A percentile compares a stretch with the other conserved stretches of the same genome.
Conservation (phyloP, 768 basidiomycete genomes). For the Cystofilobasidium capitatum region DNA sequence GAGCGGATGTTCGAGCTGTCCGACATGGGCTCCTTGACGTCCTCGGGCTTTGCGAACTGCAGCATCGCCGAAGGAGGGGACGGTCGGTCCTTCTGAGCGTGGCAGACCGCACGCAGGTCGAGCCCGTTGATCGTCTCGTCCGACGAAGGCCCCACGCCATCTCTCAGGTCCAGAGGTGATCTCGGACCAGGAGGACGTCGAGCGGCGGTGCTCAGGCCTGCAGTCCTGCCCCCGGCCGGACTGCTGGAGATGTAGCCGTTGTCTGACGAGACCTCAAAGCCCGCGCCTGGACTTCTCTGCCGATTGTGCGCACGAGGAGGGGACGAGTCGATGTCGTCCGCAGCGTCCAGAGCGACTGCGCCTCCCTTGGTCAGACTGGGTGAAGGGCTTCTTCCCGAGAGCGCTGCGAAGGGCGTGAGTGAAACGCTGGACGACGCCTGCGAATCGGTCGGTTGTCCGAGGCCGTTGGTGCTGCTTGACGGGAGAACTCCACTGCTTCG, state of each 20-base stretch:
- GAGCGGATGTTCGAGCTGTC: background rate
- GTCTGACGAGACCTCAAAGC: background rate
- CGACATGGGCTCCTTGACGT: background rate
- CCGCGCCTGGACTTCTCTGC: background rate
- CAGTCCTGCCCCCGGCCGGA: background rate
- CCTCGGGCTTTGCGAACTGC: background rate
- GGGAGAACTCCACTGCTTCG: background rate
- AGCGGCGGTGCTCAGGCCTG: background rate
- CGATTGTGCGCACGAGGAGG: background rate
- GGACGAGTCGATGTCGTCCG: background rate
- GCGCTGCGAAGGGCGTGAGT: background rate
- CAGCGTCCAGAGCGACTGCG: background rate
- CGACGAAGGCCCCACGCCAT: background rate
- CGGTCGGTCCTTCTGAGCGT: background rate
- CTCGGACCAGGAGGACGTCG: too few relatives aligned
- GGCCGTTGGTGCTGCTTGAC: background rate
- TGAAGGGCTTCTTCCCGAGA: too few relatives aligned
- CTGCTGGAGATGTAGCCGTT: constrained; percentile 26
- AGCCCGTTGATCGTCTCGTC: background rate
- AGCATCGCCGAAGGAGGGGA: background rate
- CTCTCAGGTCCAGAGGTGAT: too few relatives aligned
- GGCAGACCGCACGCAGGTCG: constrained; percentile 4
- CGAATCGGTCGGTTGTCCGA: too few relatives aligned
- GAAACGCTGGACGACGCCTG: too few relatives aligned
- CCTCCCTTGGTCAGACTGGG: too few relatives aligned